Evolutionary conservation across 1,284 basidiomycete genomes (phyloP), one percentile per base, ranked within the genome.

Genomic region (Tilletia walkeri): DNA sequence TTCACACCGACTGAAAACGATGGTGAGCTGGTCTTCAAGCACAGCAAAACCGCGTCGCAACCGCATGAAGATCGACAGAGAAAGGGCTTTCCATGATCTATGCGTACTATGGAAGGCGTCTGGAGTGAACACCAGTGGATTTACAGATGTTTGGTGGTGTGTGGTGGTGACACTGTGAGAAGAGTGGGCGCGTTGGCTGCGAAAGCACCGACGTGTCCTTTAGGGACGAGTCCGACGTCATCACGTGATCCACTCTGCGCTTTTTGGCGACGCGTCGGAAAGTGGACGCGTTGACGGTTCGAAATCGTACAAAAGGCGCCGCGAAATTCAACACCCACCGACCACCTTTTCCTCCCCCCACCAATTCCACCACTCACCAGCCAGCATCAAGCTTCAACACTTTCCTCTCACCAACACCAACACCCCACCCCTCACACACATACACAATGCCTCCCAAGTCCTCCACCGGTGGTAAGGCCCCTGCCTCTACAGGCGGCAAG

Each of bases 401-500:
- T 30, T 39, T 65, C 34, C 63, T 63, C 39, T 48, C 50, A 10
- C 34, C 63, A n/a, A 66, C 66, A 39, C 56, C 67, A 71, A 66
- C 5, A n/a, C 47, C 50, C 68, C 53, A 67, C 61, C 68, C 53
- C 56, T 66, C 61, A 69, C 67, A 65, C 65, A 53, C 68, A 69
- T 65, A 70, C 72, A 75, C 73, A 45, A 78, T 81, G 80, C 72
- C 80, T 65, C 81, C 80, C 71, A 83, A 83, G 77, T 75, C 79
- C 70, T 78, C 81, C 75, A 65, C 72, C 61, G 75, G 75, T 54
- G 68, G 68, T 59, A 84, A 84, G 83, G 81, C 76, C 88, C 87
- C 88, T 76, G 86, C 87, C 70, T 88, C 88, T 41, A 87, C 86
- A 67, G 85, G 82, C 70, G 82, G 83, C 66, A 88, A 89, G 84